Evolutionary conservation across 148 eudicot genomes (phyloP).

Genomic region (Rheum nobile): DNA sequence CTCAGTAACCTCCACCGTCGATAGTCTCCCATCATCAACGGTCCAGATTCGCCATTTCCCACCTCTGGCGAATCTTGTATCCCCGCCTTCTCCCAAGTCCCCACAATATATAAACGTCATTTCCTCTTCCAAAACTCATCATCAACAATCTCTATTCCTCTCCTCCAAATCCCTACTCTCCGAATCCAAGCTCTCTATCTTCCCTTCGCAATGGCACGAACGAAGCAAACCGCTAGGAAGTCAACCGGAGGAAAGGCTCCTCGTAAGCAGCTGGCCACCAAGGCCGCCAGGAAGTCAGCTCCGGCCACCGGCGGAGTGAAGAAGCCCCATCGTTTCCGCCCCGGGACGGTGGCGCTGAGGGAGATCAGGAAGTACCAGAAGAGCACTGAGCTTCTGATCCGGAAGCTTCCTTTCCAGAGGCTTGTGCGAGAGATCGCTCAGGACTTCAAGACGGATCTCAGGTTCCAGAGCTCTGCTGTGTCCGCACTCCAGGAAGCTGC

Average conservation of each 20-base stretch:
- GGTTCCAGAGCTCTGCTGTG: constrained; percentile 8
- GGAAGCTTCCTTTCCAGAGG: constrained; percentile 11
- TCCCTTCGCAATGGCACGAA: background rate
- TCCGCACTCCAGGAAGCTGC: background rate
- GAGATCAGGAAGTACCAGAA: constrained; percentile 11
- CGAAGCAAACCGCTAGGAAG: background rate
- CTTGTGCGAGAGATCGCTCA: constrained; percentile 6
- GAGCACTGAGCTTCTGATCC: constrained; percentile 8
- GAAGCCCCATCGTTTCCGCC: constrained; percentile 7
- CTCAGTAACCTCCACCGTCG: background rate
- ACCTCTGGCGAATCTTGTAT: background rate
- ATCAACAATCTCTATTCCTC: background rate
- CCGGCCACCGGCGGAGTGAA: constrained; percentile 8
- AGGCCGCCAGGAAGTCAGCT: constrained; percentile 10
- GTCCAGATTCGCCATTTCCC: background rate
- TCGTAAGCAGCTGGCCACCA: constrained; percentile 6
- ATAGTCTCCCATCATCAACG: background rate
- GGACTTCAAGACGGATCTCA: constrained; percentile 8
- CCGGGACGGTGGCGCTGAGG: constrained; percentile 1
- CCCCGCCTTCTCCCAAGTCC: background rate
- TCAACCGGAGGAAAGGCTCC: constrained; percentile 6
- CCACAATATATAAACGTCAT: background rate
- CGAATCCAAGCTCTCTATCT: background rate
- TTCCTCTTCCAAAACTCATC: background rate
- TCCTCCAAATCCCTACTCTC: background rate